Conservation (phyloP, 345 rosid species). For the Carallia brachiata region DNA sequence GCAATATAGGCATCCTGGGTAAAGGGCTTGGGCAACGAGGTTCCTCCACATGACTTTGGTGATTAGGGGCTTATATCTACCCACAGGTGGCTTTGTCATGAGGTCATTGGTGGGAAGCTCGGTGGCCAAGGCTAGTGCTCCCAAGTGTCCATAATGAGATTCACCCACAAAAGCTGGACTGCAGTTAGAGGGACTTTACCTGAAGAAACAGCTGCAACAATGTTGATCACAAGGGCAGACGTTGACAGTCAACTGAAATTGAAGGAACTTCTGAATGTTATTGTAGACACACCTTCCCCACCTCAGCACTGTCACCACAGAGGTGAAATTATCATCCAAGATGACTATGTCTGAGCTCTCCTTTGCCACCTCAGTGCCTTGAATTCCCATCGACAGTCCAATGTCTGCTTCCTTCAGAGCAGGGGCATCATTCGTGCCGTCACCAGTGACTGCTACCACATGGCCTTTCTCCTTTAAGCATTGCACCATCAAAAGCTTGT, state of each 20-base stretch:
- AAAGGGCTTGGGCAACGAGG: constrained; percentile 19
- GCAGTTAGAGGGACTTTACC: constrained; percentile 92
- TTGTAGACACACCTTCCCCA: constrained; percentile 72
- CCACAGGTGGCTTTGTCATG: constrained; percentile 57
- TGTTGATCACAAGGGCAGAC: constrained; percentile 66
- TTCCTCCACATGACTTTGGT: constrained; percentile 30
- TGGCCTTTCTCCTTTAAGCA: constrained; percentile 46
- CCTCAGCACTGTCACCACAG: constrained; percentile 39
- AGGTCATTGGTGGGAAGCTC: constrained; percentile 78
- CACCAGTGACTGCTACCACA: constrained; percentile 61
- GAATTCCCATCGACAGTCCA: constrained; percentile 42
- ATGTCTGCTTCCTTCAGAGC: constrained; percentile 43
- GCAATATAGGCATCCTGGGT: constrained; percentile 69
- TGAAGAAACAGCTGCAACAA: constrained; percentile 61
- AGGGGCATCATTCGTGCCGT: constrained; percentile 63
- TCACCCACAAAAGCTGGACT: constrained; percentile 91
- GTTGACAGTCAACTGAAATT: constrained; percentile 64
- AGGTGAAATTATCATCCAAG: constrained; percentile 32
- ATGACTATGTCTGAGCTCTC: constrained; percentile 40
- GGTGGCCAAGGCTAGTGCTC: constrained; percentile 87
- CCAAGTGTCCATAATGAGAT: constrained; percentile 95
- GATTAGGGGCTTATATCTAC: constrained; percentile 36
- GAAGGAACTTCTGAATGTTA: constrained; percentile 68
- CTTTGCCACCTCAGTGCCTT: constrained; percentile 44
- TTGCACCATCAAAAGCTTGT: constrained; percentile 54